Evolutionary conservation across 305 asterid genomes (phyloP), one percentile per base, ranked within the genome.

Genomic region (Petunia hybrid): DNA sequence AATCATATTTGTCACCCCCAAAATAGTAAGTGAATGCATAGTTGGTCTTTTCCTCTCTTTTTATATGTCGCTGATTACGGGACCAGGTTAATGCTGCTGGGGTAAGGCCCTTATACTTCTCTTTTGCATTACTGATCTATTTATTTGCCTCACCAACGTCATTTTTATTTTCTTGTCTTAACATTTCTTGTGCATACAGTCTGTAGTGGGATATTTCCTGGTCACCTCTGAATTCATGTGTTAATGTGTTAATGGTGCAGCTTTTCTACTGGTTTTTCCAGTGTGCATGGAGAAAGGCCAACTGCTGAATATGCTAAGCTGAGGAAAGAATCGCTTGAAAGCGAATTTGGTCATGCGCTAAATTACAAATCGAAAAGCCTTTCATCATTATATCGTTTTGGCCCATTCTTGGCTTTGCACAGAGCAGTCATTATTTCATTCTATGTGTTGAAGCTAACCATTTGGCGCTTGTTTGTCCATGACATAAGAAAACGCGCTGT

Each of bases 281-380:
- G 99, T 81, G 98, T 96, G 85, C 99, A 96, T 82, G 98, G 97
- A 43, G 99, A 92, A 84, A 88, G 87, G 83, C 98, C 98, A 76
- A 90, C 99, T 62, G 97, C 98, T 42, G 98, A 92, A 92, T 96
- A 96, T 88, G 99, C 99, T 3, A 92, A 87, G 87, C 80, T 88
- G 90, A 91, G 98, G 92, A 94, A 96, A 88, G 98, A 92, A 85
- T 87, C 92, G 2, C 90, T 96, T 16, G 98, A 94, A 86, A 90
- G 82, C 77, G 87, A 92, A 87, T 96, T 96, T 80, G 99, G 98
- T 41, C 91, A 84, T 63, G 84, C 87, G 3, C 92, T 96, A 78
- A 85, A 85, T 41, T 78, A 76, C 76, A 87, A 83, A 80, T 87
- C 97, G n/a, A 91, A 78, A 87, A 91, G 91, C 69, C 89, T 89